These are phyloP conservation scores for Phytophthora agathidicida DNA, from an alignment of 352 stramenopile genomes.

Conservation along the genomic window DNA sequence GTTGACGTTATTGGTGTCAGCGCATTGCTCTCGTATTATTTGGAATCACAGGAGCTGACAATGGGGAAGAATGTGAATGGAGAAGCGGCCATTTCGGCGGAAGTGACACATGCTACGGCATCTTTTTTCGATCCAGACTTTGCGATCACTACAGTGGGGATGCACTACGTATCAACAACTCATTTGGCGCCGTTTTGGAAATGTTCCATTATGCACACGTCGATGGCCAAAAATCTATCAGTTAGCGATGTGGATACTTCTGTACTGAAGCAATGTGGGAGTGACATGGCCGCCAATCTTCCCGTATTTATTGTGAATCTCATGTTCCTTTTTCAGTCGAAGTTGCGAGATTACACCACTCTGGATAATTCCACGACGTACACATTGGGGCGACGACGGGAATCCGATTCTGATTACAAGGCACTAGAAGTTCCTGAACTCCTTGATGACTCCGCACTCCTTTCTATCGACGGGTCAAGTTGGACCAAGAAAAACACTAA, in stretches of 20 bases:
- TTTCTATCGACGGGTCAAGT: slow-evolving; percentile 22
- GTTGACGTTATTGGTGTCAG: slow-evolving; percentile 37
- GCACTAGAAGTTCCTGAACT: slow-evolving; percentile 25
- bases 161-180: slow-evolving; percentile 35
- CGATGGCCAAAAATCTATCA: slow-evolving; percentile 41
- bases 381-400: slow-evolving; percentile 32
- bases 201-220: slow-evolving; percentile 42
- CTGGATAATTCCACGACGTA: slow-evolving; percentile 46
- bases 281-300: slow-evolving; percentile 15
- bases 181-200: slow-evolving; percentile 48
- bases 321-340: slow-evolving; percentile 46
- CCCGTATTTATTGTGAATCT: slow-evolving; percentile 43
- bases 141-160: slow-evolving; percentile 37
- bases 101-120: slow-evolving; percentile 37
- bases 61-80: slow-evolving; percentile 47
- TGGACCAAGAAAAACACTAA: slow-evolving; percentile 33
- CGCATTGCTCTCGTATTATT: slow-evolving; percentile 28
- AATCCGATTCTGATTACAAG: slow-evolving; percentile 18
- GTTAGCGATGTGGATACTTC: slow-evolving; percentile 25
- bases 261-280: slow-evolving; percentile 28
- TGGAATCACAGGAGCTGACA: slow-evolving; percentile 35
- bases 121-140: slow-evolving; percentile 38
- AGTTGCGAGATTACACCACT: slow-evolving; percentile 39
- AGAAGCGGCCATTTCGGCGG: slow-evolving; percentile 42
- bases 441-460: slow-evolving; percentile 20